Base-by-base conservation (phyloP, 768 basidiomycete genomes). In the Boletus tomentosulus region DNA sequence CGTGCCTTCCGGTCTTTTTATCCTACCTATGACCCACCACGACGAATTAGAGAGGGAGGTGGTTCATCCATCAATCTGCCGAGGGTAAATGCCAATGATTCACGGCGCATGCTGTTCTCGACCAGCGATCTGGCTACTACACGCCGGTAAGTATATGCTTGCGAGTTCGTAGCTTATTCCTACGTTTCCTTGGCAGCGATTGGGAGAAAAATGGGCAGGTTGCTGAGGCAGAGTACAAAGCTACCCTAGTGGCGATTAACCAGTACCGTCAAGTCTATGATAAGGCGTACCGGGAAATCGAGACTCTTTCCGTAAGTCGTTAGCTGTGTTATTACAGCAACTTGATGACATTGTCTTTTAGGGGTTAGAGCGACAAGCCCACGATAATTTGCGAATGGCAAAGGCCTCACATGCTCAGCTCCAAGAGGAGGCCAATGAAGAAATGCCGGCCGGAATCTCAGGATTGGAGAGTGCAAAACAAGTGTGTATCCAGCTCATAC, bases 371-470 rank as follows among this genome's bases (percentile, higher is more conserved):
- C 66, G 52, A 44, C 49, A 39, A 13, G 56, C 65, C 42, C 35
- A 63, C 16, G 70, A 67, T 12, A 48, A n/a, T 25, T 54, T 66
- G 51, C 63, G 70, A 35, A 45, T 45, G 6, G 73, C 75, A 30
- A 82, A 74, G 63, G 33, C 56, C 7, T 60, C 57, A 2, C 67
- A 80, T 38, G 61, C 63, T 30, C 68, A 69, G 22, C 63, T 87
- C 16, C 79, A 85, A 57, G 72, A 78, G 34, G 85, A 87, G 56
- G 76, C 78, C 12, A 87, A 86, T 53, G 85, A 88, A 19, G 86
- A 87, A 12, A 72, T 86, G 66, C 85, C 87, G 2, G 80, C 79
- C 7, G 78, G 79, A 59, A 73, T 88, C n/a, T 73, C 78, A 22
- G 79, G 77, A 13, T 70, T 88, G 13, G 73, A 85, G 54, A 74